Evolutionary conservation across 192 early-diverging fungal species (phyloP).

Genomic region (Chytriomyces sp.): DNA sequence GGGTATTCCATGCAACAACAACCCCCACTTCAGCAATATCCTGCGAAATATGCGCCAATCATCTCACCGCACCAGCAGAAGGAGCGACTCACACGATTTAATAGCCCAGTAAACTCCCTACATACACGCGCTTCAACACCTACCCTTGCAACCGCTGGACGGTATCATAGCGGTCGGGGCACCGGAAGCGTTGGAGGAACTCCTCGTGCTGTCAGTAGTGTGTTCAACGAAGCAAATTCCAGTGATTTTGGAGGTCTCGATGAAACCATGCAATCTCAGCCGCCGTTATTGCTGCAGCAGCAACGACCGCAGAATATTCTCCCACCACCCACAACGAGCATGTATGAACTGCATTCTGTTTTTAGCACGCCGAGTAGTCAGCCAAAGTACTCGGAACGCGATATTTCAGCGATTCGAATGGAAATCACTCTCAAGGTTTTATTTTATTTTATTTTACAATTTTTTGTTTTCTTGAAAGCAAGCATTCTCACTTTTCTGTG

Average conservation of each 20-base stretch:
- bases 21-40: not conserved
- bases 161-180: not conserved
- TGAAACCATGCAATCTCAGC: not conserved
- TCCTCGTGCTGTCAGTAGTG: not conserved
- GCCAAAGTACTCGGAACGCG: constrained; percentile 48
- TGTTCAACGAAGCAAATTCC: not conserved
- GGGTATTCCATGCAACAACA: not conserved
- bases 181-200: not conserved
- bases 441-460: not conserved
- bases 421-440: constrained; percentile 28
- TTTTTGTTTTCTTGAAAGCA: not conserved
- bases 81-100: too few species aligned
- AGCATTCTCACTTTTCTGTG: constrained; percentile 7
- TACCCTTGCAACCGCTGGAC: not conserved
- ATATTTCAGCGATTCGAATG: constrained; percentile 36
- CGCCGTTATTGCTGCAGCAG: not conserved
- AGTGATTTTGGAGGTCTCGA: not conserved
- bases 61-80: too few species aligned
- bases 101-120: too few species aligned
- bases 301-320: not conserved
- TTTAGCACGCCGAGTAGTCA: constrained; percentile 40
- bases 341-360: constrained; percentile 38
- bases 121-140: too few species aligned
- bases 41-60: too few species aligned
- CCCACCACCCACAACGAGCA: not conserved